phyloP scores from a whole-genome alignment of 495 filamentous ascomycete genomes.

The Aspergillus incahuasiensis region DNA sequence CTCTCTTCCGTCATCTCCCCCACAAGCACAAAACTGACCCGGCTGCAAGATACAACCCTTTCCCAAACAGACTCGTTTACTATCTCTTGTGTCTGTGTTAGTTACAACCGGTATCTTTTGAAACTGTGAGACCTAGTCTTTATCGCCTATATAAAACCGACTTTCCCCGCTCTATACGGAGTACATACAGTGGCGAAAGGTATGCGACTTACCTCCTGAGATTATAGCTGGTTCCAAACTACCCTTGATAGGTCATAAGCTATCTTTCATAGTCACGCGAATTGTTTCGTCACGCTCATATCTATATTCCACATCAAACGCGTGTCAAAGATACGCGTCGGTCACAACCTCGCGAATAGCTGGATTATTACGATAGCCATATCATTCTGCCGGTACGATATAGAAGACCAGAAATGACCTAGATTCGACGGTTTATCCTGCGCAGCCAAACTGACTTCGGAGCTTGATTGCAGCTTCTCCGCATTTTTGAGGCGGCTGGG shows the following conservation, averaged over 20 bases:
- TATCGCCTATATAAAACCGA: not conserved
- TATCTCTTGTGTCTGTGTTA: not conserved
- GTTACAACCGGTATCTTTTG: not conserved
- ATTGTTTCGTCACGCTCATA: not conserved
- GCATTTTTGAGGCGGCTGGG: conserved; percentile 7
- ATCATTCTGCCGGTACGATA: not conserved
- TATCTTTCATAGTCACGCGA: not conserved
- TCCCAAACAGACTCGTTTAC: not conserved
- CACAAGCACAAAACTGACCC: not conserved
- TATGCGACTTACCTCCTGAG: not conserved
- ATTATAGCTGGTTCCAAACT: not conserved
- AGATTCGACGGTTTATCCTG: not conserved
- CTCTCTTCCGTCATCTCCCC: conserved; percentile 4
- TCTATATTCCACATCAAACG: not conserved
- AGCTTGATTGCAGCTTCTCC: conserved; percentile 8
- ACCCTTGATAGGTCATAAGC: not conserved
- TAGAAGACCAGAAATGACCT: not conserved
- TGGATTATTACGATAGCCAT: not conserved
- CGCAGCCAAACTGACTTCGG: not conserved
- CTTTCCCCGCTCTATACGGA: not conserved
- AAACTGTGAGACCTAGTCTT: not conserved
- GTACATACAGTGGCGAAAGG: not conserved
- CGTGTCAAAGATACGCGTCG: not conserved
- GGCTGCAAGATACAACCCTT: not conserved
- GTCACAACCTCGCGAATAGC: not conserved